phyloP scores from a whole-genome alignment of 768 basidiomycete species.

The Mycena vitilis region DNA sequence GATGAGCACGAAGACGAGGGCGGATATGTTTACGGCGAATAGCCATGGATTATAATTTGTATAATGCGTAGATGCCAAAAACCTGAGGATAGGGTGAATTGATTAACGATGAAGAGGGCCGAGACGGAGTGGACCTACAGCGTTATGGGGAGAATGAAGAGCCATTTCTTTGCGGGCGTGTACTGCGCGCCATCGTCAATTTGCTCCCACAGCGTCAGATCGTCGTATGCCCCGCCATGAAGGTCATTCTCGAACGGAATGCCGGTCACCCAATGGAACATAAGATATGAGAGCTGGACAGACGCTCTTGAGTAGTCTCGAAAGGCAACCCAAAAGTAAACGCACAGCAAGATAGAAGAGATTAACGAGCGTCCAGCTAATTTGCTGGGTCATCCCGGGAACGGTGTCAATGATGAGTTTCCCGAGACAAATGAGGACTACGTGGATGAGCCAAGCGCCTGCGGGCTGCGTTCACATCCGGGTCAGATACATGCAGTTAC shows the following conservation, averaged over 20 bases:
- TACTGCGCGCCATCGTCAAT: constrained; percentile 99
- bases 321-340: neutral
- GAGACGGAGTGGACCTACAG: constrained; percentile 68
- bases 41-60: constrained; percentile 96
- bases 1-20: constrained; percentile 83
- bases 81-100: constrained; percentile 59
- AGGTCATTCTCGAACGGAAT: constrained; percentile 92
- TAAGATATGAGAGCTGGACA: constrained; percentile 89
- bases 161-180: constrained; percentile 73
- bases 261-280: constrained; percentile 99
- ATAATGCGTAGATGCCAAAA: constrained; percentile 97
- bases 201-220: constrained; percentile 98
- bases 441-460: constrained; percentile 99
- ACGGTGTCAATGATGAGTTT: constrained; percentile 95
- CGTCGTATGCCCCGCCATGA: constrained; percentile 95
- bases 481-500: constrained; percentile 6
- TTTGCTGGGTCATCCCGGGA: constrained; percentile 93
- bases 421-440: constrained; percentile 89
- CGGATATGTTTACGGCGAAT: constrained; percentile 90
- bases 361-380: constrained; percentile 96
- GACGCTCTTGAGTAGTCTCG: constrained; percentile 2
- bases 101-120: constrained; percentile 16
- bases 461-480: constrained; percentile 14
- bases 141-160: constrained; percentile 65
- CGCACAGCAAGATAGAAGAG: constrained; percentile 87